Base-by-base conservation (phyloP, 176 grass and related monocot genomes). In the Dendrocalamus sinicus region DNA sequence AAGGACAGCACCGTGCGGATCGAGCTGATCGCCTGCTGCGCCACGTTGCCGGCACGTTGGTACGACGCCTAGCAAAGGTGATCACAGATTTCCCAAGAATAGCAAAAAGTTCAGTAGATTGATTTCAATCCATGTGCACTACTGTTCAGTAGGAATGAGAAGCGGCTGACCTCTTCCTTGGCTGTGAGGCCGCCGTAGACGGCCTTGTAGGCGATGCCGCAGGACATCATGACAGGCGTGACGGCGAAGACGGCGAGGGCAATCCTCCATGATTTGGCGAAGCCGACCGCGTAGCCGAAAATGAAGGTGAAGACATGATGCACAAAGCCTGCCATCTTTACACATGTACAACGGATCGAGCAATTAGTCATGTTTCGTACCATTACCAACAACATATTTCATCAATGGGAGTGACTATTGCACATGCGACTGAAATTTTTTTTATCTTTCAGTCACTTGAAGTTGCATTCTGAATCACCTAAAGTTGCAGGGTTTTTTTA, bases 241-340 rank as follows among this genome's bases (percentile, higher is more conserved):
- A 90, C 88, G 3, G 90, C 83, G 22, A 95, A 84, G 20, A 92
- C 86, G 48, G 89, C 85, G 13, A 95, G 58, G 1, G 93, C 82
- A 5, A 95, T 89, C 75, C 85, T 73, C 93, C 90, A 95, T 2
- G 93, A 91, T 4, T 85, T 88, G 26, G 30, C 70, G 82, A 92
- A 95, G 50, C 90, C 93, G 30, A 92, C 93, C 19, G 70, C 68
- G 83, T 92, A 92, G 69, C 90, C 90, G n/a, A 81, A 90, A 9
- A 95, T 53, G 88, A 92, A 95, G 32, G 90, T 95, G 79, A 92
- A 95, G 63, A 95, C 72, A 53, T 95, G 88, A 8, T 90, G 93
- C 54, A 90, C 85, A 24, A 95, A 92, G 12, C 89, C 78, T 16
- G 88, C 79, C 88, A 95, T 90, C 93, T 94, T 67, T 12, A 1